phyloP scores from a whole-genome alignment of 306 rosid genomes.

The Abrus precatorius region DNA sequence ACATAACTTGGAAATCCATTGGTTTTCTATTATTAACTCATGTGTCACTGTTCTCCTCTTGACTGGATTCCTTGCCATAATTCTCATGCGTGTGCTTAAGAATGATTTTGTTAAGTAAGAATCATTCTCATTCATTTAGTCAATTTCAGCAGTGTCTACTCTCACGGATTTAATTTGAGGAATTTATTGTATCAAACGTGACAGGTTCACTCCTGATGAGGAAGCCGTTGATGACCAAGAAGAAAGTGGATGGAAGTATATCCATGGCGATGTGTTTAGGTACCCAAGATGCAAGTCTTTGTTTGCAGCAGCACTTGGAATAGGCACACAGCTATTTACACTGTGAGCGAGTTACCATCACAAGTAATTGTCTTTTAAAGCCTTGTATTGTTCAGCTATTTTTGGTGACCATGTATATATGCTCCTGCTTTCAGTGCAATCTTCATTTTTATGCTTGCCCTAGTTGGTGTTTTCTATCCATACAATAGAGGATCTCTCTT shows the following conservation, averaged over 20 bases:
- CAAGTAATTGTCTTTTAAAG: slow-evolving; percentile 5
- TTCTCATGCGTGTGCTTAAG: slow-evolving; percentile 61
- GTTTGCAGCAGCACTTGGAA: slow-evolving; percentile 64
- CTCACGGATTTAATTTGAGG: not conserved
- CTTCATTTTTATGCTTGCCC: slow-evolving; percentile 62
- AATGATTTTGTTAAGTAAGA: slow-evolving; percentile 66
- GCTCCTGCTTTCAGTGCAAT: slow-evolving; percentile 56
- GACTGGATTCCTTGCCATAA: slow-evolving; percentile 63
- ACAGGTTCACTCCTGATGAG: slow-evolving; percentile 57
- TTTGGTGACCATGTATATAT: slow-evolving; percentile 24
- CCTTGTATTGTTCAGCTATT: slow-evolving; percentile 32
- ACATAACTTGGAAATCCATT: slow-evolving; percentile 59
- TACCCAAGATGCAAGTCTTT: slow-evolving; percentile 56
- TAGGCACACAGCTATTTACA: slow-evolving; percentile 58
- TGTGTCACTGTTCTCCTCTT: slow-evolving; percentile 60
- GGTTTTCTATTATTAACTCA: slow-evolving; percentile 64
- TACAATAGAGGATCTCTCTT: slow-evolving; percentile 65
- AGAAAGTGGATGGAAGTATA: slow-evolving; percentile 61
- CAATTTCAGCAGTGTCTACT: not conserved
- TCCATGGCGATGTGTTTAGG: slow-evolving; percentile 64
- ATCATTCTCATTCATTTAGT: not conserved
- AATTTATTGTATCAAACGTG: slow-evolving; percentile 27
- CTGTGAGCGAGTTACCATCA: slow-evolving; percentile 57
- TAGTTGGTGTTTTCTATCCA: slow-evolving; percentile 65
- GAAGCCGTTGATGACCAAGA: slow-evolving; percentile 58